Percentiles rank a stretch among this genome's conserved stretches.
Evolutionary conservation across 176 grass and related monocot genomes (phyloP).

Genomic region (Lolium multiflorum): DNA sequence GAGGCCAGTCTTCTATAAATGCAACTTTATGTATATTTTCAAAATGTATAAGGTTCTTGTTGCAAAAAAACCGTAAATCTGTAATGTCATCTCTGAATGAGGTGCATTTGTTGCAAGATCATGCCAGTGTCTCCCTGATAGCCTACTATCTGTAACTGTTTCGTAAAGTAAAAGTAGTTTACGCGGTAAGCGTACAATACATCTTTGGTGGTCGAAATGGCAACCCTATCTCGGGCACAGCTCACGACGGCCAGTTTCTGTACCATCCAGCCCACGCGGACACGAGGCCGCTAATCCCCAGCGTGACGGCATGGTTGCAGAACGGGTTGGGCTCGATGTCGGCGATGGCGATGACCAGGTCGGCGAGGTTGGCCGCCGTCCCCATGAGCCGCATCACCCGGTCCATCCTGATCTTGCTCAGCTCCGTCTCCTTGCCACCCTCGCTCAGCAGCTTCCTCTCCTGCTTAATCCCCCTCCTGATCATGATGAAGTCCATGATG

Average conservation of each 20-base stretch:
- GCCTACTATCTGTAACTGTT: not conserved
- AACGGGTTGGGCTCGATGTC: slow-evolving; percentile 93
- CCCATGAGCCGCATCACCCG: slow-evolving; percentile 97
- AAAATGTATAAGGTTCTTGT: too few species aligned
- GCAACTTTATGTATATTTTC: too few species aligned
- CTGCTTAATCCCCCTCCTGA: slow-evolving; percentile 65
- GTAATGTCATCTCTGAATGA: too few species aligned
- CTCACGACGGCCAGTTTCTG: slow-evolving; percentile 86
- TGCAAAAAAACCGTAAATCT: too few species aligned
- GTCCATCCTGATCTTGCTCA: slow-evolving; percentile 60
- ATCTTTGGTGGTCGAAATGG: not conserved
- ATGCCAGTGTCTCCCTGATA: not conserved
- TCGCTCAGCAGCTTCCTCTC: slow-evolving; percentile 47
- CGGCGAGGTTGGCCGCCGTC: slow-evolving; percentile 79
- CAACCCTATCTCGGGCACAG: too few species aligned
- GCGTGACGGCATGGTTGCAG: slow-evolving; percentile 81
- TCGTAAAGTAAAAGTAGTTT: not conserved
- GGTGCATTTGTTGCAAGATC: not conserved
- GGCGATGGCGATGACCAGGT: slow-evolving; percentile 71
- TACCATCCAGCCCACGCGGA: slow-evolving; percentile 99
- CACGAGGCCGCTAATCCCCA: slow-evolving; percentile 90
- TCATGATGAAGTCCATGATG: slow-evolving; percentile 78
- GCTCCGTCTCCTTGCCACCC: slow-evolving; percentile 17
- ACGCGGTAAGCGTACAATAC: not conserved
- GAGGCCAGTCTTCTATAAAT: too few species aligned